These are phyloP conservation scores for Huntiella omanensis DNA, from an alignment of 2,329 filamentous ascomycete genomes.

Conservation along the genomic window DNA sequence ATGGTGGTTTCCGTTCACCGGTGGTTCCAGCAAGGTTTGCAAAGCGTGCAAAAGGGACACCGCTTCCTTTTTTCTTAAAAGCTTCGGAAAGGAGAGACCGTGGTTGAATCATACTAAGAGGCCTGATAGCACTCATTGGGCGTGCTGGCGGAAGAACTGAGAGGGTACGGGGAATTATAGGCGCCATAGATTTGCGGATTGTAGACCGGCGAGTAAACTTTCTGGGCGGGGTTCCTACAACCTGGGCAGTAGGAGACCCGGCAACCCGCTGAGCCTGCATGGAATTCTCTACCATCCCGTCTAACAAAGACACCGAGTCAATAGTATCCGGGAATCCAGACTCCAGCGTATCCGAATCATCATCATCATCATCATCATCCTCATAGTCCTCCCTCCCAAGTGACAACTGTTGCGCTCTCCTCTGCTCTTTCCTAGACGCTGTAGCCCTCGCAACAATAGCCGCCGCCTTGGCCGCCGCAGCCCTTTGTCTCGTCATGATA, in stretches of 20 bases:
- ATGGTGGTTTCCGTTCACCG: slow-evolving; percentile 51
- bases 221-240: slow-evolving; percentile 45
- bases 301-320: slow-evolving; percentile 53
- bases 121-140: slow-evolving; percentile 43
- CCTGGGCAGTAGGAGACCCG: slow-evolving; percentile 31
- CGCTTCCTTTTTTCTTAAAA: slow-evolving; percentile 50
- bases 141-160: slow-evolving; percentile 52
- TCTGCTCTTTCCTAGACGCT: slow-evolving; percentile 19
- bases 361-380: slow-evolving; percentile 35
- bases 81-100: slow-evolving; percentile 54
- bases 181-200: slow-evolving; percentile 40
- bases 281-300: slow-evolving; percentile 37
- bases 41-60: slow-evolving; percentile 59
- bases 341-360: slow-evolving; percentile 38
- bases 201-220: slow-evolving; percentile 44
- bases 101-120: slow-evolving; percentile 48
- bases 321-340: slow-evolving; percentile 48
- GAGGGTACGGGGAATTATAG: slow-evolving; percentile 35
- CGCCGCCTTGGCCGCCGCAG: slow-evolving; percentile 39
- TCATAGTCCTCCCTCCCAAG: slow-evolving; percentile 32
- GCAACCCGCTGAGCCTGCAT: slow-evolving; percentile 25
- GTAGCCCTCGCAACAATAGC: slow-evolving; percentile 21
- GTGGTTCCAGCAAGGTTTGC: slow-evolving; percentile 53
- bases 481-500: slow-evolving; percentile 43
- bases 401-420: slow-evolving; percentile 29